Evolutionary conservation across 306 rosid species (phyloP).

Genomic region (Dicorynia guianensis): DNA sequence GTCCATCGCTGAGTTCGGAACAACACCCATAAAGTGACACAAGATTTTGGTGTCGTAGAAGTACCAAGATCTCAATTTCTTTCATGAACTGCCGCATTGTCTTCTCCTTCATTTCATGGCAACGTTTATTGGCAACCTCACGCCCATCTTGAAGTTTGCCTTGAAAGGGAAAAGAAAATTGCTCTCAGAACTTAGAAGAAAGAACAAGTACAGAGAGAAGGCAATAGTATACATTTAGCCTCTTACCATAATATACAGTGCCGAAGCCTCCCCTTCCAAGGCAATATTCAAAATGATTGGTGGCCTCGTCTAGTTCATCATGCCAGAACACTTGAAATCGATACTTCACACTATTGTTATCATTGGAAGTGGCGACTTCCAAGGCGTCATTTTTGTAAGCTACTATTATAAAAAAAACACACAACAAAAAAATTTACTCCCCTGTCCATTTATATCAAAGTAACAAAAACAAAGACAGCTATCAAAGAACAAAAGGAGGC

Average conservation of each 20-base stretch:
- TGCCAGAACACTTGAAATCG: too few relatives aligned
- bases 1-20: slow-evolving; percentile 44
- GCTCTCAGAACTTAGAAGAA: too few relatives aligned
- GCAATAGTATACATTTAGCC: background rate
- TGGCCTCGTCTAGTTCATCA: slow-evolving; percentile 52
- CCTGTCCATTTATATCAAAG: background rate
- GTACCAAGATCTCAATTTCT: slow-evolving; percentile 54
- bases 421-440: background rate
- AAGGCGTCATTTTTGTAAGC: too few relatives aligned
- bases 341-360: too few relatives aligned
- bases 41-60: slow-evolving; percentile 58
- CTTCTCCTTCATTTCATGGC: slow-evolving; percentile 50
- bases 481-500: background rate
- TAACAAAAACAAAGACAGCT: background rate
- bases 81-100: slow-evolving; percentile 70
- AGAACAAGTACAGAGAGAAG: too few relatives aligned
- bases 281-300: slow-evolving; percentile 43
- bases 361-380: too few relatives aligned
- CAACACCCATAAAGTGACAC: slow-evolving; percentile 70
- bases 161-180: background rate
- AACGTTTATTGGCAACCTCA: slow-evolving; percentile 64
- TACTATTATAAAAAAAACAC: background rate
- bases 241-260: slow-evolving; percentile 63
- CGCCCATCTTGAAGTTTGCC: slow-evolving; percentile 70
- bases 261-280: slow-evolving; percentile 75